phyloP scores from a whole-genome alignment of 2,329 filamentous ascomycete species.

The Trichoderma polysporum region DNA sequence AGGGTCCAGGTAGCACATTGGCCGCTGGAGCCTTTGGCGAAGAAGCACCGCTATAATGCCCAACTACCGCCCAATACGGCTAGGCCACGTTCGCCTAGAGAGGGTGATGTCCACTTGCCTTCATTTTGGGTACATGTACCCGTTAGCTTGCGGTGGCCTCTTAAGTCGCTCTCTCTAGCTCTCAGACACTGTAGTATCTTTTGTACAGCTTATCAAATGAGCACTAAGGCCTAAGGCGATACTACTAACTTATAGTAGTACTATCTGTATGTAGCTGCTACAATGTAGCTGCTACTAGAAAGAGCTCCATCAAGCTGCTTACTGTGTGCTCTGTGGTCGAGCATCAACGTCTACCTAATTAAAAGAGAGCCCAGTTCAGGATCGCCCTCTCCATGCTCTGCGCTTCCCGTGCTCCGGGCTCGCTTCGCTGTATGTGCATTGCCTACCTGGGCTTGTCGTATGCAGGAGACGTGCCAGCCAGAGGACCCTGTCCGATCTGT shows the following conservation, averaged over 20 bases:
- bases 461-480: slow-evolving; percentile 12
- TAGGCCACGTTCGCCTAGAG: slow-evolving; percentile 5
- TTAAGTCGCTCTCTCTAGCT: not conserved
- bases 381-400: slow-evolving; percentile 13
- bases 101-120: not conserved
- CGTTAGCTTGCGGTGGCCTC: not conserved
- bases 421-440: slow-evolving; percentile 15
- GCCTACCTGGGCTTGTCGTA: not conserved
- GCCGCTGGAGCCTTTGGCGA: not conserved
- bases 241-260: not conserved
- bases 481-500: slow-evolving; percentile 12
- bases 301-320: not conserved
- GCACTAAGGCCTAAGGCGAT: not conserved
- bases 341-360: not conserved
- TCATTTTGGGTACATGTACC: not conserved
- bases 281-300: not conserved
- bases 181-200: no score
- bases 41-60: slow-evolving; percentile 1
- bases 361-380: slow-evolving; percentile 7
- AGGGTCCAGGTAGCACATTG: not conserved
- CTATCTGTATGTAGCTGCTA: not conserved
- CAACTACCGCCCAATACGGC: slow-evolving; percentile 13
- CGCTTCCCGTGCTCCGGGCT: slow-evolving; percentile 10
- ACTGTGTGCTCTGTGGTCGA: not conserved
- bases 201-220: not conserved